A percentile compares a stretch with the other conserved stretches of the same genome.
These are phyloP conservation scores for Serendipita sp. DNA, from an alignment of 768 basidiomycete genomes.

Conservation along the genomic window DNA sequence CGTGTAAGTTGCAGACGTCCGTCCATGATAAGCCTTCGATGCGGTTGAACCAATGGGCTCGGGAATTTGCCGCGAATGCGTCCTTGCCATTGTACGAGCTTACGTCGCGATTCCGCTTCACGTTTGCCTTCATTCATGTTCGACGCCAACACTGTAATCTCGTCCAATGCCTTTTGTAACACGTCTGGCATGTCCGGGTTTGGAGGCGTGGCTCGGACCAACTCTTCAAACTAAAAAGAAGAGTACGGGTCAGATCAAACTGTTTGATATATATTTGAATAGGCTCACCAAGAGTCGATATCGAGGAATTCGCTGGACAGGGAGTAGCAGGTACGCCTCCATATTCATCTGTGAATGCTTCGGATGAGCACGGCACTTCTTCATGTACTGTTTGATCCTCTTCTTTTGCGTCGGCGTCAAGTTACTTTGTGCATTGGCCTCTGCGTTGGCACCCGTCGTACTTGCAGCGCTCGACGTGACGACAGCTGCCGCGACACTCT, in stretches of 20 bases:
- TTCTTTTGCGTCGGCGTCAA: constrained; percentile 71
- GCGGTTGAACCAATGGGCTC: constrained; percentile 95
- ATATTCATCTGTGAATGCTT: constrained; percentile 86
- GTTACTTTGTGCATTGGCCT: constrained; percentile 2
- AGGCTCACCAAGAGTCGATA: constrained; percentile 74
- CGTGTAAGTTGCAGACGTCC: constrained; percentile 71
- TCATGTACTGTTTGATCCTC: constrained; percentile 76
- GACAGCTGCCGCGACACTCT: constrained; percentile 25
- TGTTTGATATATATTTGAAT: background rate
- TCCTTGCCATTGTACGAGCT: constrained; percentile 80
- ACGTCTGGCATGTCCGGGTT: constrained; percentile 56
- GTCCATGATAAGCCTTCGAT: constrained; percentile 88
- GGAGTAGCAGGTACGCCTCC: constrained; percentile 85
- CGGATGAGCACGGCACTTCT: constrained; percentile 78
- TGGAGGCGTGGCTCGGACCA: constrained; percentile 74
- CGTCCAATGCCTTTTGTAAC: constrained; percentile 67
- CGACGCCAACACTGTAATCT: constrained; percentile 77
- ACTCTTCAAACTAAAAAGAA: constrained; percentile 56
- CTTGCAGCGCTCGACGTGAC: constrained; percentile 21
- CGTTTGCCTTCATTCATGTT: constrained; percentile 99
- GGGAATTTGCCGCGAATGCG: constrained; percentile 86
- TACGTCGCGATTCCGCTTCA: constrained; percentile 79
- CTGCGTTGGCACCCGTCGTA: constrained; percentile 2
- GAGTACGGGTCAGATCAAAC: background rate
- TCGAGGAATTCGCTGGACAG: constrained; percentile 93